phyloP scores from a whole-genome alignment of 768 basidiomycete genomes.

The Tephrocybe sp. region DNA sequence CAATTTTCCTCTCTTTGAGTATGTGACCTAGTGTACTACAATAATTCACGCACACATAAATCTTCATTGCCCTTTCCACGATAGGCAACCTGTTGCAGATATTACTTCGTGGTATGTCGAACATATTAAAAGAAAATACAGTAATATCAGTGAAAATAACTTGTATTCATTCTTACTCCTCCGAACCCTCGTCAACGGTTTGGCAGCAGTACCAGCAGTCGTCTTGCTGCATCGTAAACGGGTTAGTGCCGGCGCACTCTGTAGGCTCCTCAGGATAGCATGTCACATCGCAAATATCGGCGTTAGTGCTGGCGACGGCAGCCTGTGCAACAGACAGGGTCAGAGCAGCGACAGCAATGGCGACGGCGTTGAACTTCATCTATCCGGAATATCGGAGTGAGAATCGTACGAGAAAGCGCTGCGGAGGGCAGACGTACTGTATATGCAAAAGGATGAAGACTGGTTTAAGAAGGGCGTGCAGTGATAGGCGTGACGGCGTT shows the following conservation, averaged over 20 bases:
- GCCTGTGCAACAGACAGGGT: neutral
- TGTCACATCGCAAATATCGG: neutral
- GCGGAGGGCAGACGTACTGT: too few species aligned
- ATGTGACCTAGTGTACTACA: too few species aligned
- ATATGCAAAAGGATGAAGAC: too few species aligned
- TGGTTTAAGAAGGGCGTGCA: too few species aligned
- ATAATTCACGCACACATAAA: too few species aligned
- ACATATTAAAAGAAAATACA: neutral
- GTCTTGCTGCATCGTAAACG: neutral
- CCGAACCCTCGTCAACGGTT: neutral
- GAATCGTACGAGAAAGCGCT: too few species aligned
- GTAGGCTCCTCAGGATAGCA: neutral
- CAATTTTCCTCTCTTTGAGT: too few species aligned
- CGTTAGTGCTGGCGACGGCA: neutral
- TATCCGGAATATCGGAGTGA: neutral
- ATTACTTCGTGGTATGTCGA: neutral
- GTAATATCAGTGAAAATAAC: neutral
- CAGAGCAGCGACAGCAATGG: neutral
- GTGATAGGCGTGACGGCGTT: too few species aligned
- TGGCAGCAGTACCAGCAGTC: constrained; percentile 1
- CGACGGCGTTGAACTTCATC: neutral
- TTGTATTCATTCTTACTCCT: neutral
- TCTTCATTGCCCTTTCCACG: too few species aligned
- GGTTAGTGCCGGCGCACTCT: neutral
- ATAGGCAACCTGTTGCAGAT: too few species aligned